These are phyloP conservation scores for Nepenthes alata DNA, from an alignment of 179 eudicot genomes.

Conservation along the genomic window DNA sequence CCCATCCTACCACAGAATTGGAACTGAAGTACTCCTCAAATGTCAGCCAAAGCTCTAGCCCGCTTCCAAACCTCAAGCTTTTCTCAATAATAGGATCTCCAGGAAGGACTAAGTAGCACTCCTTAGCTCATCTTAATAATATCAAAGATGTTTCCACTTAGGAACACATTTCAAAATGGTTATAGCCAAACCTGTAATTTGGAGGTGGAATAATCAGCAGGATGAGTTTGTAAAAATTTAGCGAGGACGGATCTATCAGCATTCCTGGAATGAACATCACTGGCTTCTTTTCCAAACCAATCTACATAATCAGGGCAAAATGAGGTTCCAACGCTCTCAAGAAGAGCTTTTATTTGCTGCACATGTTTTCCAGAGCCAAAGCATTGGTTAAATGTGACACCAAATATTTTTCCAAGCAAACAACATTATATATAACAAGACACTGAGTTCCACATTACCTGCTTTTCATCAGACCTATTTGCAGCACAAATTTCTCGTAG, in stretches of 20 bases:
- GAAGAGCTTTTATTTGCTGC: constrained; percentile 98
- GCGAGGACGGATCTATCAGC: constrained; percentile 61
- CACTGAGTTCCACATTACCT: constrained; percentile 29
- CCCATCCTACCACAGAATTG: no score
- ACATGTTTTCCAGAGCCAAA: constrained; percentile 7
- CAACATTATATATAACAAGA: not conserved
- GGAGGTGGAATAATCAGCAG: constrained; percentile 70
- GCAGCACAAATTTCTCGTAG: constrained; percentile 80
- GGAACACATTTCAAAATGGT: not conserved
- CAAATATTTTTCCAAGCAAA: no score
- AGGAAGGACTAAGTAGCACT: not conserved
- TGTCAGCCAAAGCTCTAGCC: not conserved
- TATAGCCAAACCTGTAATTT: constrained; percentile 57
- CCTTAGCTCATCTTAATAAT: no score
- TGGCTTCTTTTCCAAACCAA: constrained; percentile 63
- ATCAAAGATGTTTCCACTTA: no score
- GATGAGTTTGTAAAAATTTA: constrained; percentile 76
- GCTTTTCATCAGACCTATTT: constrained; percentile 76
- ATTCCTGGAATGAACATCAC: constrained; percentile 41
- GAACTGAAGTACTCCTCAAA: no score
- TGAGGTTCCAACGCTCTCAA: constrained; percentile 58
- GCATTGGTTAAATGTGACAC: not conserved
- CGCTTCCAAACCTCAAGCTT: not conserved
- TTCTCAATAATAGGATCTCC: not conserved
- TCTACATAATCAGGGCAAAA: constrained; percentile 68